Evolutionary conservation across 192 early-diverging fungal genomes (phyloP).

Genomic region (Chytriomyces confervae): DNA sequence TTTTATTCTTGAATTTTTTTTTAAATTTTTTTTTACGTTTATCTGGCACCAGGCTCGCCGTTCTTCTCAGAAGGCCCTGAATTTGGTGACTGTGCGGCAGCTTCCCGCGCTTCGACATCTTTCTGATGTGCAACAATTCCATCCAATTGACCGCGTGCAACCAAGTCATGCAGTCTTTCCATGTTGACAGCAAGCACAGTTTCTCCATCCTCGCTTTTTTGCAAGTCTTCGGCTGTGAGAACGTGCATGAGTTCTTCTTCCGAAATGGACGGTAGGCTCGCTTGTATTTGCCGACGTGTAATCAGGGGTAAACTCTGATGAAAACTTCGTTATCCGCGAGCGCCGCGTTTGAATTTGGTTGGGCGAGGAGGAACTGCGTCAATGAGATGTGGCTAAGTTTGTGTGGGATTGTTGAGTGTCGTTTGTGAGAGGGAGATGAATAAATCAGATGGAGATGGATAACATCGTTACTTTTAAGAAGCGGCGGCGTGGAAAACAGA

Average conservation of each 20-base stretch:
- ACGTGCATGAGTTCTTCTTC: constrained; percentile 21
- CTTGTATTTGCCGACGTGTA: neutral
- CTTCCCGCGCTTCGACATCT: no score
- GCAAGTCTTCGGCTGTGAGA: constrained; percentile 16
- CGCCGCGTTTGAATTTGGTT: neutral
- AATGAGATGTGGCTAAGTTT: neutral
- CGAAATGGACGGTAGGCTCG: neutral
- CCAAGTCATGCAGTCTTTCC: constrained; percentile 17
- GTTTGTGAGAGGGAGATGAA: neutral
- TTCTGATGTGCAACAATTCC: constrained; percentile 4
- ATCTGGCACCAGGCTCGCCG: no score
- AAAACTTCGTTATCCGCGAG: neutral
- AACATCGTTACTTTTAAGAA: neutral
- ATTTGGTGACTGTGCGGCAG: no score
- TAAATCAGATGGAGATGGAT: neutral
- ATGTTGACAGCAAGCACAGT: neutral
- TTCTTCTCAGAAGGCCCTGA: no score
- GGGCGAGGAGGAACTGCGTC: constrained; percentile 9
- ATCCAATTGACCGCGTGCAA: constrained; percentile 15
- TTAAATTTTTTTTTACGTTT: no score
- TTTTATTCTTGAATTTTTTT: neutral
- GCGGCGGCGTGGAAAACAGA: constrained; percentile 13
- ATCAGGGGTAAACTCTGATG: neutral
- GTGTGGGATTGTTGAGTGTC: neutral
- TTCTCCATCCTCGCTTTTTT: neutral